phyloP scores from a whole-genome alignment of 768 basidiomycete genomes.

The Macrolepiota fuliginosa region DNA sequence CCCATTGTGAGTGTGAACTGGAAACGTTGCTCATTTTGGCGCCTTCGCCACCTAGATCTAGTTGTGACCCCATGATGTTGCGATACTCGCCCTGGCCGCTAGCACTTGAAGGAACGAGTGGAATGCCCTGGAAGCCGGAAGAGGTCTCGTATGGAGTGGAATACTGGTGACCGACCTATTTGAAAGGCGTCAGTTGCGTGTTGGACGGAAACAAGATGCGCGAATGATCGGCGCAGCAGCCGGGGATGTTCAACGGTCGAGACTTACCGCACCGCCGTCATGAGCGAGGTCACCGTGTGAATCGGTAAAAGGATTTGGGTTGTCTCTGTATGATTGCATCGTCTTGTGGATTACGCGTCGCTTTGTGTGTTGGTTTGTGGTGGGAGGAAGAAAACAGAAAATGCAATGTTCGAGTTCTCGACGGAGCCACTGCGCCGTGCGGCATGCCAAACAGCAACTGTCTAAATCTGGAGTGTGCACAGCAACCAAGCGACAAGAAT shows the following conservation, averaged over 20 bases:
- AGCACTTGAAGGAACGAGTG: neutral
- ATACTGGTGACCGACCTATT: constrained; percentile 9
- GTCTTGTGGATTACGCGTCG: neutral
- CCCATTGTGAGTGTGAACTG: constrained; percentile 1
- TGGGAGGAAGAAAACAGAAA: neutral
- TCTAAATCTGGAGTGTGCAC: neutral
- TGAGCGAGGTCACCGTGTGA: neutral
- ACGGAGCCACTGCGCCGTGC: neutral
- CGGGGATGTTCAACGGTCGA: neutral
- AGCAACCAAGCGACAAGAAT: neutral
- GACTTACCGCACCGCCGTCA: neutral
- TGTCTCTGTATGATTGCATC: constrained; percentile 9
- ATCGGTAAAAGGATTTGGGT: constrained; percentile 1
- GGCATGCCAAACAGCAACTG: neutral
- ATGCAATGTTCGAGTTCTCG: neutral
- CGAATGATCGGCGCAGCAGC: neutral
- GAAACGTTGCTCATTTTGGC: neutral
- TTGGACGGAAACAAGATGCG: neutral
- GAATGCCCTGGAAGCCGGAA: neutral
- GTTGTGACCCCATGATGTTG: neutral
- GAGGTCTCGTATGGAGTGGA: neutral
- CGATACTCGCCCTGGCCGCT: neutral
- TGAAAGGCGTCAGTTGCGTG: neutral
- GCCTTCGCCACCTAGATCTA: neutral
- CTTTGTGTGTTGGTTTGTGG: neutral